Evolutionary conservation across 495 filamentous ascomycete species (phyloP).

Genomic region (Cenococcum geophilum): DNA sequence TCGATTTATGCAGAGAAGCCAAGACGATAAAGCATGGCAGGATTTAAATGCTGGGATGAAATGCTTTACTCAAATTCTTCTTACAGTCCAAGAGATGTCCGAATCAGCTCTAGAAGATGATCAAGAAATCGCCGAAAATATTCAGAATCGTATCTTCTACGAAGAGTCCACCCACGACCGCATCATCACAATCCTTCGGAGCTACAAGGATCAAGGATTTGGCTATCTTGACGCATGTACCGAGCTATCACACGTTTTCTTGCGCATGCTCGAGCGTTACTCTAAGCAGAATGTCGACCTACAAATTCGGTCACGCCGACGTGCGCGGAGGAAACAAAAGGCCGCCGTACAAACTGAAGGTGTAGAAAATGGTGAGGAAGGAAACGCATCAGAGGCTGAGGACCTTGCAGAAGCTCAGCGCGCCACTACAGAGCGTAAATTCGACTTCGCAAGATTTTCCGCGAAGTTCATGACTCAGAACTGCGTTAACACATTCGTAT

Average conservation of each 20-base stretch:
- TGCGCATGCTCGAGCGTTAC: slow-evolving; percentile 87
- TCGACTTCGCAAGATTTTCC: slow-evolving; percentile 83
- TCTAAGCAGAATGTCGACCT: slow-evolving; percentile 91
- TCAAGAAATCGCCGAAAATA: slow-evolving; percentile 97
- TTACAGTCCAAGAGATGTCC: slow-evolving; percentile 92
- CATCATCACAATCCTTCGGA: slow-evolving; percentile 67
- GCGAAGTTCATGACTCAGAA: slow-evolving; percentile 73
- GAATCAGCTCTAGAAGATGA: slow-evolving; percentile 81
- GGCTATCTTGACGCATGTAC: slow-evolving; percentile 89
- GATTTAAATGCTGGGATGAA: slow-evolving; percentile 83
- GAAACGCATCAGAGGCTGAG: slow-evolving; percentile 56
- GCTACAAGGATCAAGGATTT: slow-evolving; percentile 89
- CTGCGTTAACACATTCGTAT: slow-evolving; percentile 82
- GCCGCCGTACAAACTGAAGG: slow-evolving; percentile 35
- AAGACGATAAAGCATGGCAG: slow-evolving; percentile 79
- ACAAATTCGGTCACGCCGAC: slow-evolving; percentile 75
- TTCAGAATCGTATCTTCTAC: slow-evolving; percentile 93
- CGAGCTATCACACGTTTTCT: slow-evolving; percentile 83
- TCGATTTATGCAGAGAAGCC: slow-evolving; percentile 66
- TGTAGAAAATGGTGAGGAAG: slow-evolving; percentile 30
- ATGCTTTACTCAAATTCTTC: slow-evolving; percentile 79
- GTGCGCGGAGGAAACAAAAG: slow-evolving; percentile 64
- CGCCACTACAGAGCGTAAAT: slow-evolving; percentile 74
- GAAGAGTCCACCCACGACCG: slow-evolving; percentile 91
- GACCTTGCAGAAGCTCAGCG: slow-evolving; percentile 62